A percentile compares a stretch with the other conserved stretches of the same genome.
These are phyloP conservation scores for Puccinia brachypodii DNA, from an alignment of 1,284 basidiomycete genomes.

Conservation along the genomic window DNA sequence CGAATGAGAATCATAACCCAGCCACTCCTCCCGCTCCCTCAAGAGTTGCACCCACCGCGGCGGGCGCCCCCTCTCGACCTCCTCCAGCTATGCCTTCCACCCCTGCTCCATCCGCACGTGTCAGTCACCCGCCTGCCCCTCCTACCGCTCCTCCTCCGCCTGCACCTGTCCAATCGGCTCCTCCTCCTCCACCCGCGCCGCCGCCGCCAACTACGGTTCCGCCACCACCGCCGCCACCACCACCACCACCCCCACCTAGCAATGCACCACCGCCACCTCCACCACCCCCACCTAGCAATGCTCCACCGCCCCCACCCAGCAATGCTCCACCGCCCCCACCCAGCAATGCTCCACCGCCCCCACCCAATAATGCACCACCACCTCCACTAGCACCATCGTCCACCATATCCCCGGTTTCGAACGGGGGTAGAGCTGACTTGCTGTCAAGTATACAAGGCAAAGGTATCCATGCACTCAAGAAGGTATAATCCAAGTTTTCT, in stretches of 20 bases:
- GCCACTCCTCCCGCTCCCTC: constrained; percentile 52
- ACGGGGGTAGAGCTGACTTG: constrained; percentile 60
- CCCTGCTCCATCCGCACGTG: constrained; percentile 3
- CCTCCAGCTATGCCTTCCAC: constrained; percentile 5
- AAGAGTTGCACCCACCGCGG: background rate
- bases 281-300: background rate
- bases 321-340: constrained; percentile 10
- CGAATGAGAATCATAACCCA: constrained; percentile 20
- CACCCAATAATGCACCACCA: constrained; percentile 53
- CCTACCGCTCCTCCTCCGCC: constrained; percentile 15
- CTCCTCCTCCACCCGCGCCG: background rate
- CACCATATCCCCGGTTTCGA: background rate
- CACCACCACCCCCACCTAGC: background rate
- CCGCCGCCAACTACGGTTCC: background rate
- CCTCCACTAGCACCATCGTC: constrained; percentile 52
- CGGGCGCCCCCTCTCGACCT: constrained; percentile 19
- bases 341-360: constrained; percentile 52
- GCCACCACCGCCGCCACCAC: constrained; percentile 3
- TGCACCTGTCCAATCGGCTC: background rate
- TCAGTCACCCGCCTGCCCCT: background rate
- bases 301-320: constrained; percentile 23
- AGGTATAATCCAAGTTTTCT: constrained; percentile 59
- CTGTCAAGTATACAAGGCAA: constrained; percentile 70
- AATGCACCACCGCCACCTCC: constrained; percentile 13
- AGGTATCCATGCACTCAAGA: constrained; percentile 71